Conservation (phyloP, 805 yeast species). For the Metschnikowia lunata region DNA sequence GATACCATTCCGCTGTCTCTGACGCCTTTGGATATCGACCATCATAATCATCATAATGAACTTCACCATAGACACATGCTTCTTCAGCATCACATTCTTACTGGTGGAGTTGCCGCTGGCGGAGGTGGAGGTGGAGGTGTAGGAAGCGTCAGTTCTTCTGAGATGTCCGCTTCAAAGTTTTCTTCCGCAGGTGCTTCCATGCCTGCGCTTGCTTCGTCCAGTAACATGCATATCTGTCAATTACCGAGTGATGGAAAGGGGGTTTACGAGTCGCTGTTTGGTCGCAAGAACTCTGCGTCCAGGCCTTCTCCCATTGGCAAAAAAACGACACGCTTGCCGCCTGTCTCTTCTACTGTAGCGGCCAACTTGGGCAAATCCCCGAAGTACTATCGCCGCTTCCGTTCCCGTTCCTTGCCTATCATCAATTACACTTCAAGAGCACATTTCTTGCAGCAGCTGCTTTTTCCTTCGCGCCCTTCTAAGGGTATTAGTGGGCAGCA, state of each 20-base stretch:
- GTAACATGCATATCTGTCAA: slow-evolving; percentile 3
- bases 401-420: slow-evolving; percentile 41
- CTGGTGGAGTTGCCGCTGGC: slow-evolving; percentile 5
- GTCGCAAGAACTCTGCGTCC: slow-evolving; percentile 9
- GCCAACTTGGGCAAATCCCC: slow-evolving; percentile 23
- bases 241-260: not conserved
- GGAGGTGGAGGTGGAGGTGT: too few species aligned
- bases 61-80: slow-evolving; percentile 18
- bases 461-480: slow-evolving; percentile 9
- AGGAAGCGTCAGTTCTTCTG: not conserved
- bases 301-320: slow-evolving; percentile 10
- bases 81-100: slow-evolving; percentile 21
- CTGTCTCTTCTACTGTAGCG: slow-evolving; percentile 3
- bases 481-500: slow-evolving; percentile 11
- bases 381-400: slow-evolving; percentile 31
- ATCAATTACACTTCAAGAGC: slow-evolving; percentile 29
- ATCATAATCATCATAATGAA: slow-evolving; percentile 11
- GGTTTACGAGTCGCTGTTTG: slow-evolving; percentile 1
- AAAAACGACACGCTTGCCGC: slow-evolving; percentile 11
- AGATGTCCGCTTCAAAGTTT: not conserved
- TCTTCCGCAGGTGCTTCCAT: slow-evolving; percentile 5
- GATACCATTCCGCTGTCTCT: slow-evolving; percentile 9
- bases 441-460: slow-evolving; percentile 13
- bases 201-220: slow-evolving; percentile 3
- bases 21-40: slow-evolving; percentile 11